Percentiles rank a stretch among this genome's conserved stretches.
These are phyloP conservation scores for Cladosporium sp. DNA, from an alignment of 2,329 filamentous ascomycete species.

Conservation along the genomic window DNA sequence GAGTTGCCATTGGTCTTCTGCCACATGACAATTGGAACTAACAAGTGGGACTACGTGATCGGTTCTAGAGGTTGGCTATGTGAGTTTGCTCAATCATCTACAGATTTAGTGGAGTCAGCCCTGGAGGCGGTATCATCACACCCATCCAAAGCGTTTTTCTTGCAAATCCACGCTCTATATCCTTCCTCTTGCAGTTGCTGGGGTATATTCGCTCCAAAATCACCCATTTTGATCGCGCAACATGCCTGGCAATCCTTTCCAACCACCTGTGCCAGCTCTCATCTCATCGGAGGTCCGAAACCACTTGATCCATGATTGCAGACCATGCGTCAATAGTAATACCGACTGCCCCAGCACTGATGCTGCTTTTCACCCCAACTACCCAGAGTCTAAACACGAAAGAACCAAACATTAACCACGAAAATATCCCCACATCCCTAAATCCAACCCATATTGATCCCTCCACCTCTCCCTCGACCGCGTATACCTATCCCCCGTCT, in stretches of 20 bases:
- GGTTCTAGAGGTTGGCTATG: background rate
- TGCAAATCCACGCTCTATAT: background rate
- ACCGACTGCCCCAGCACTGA: too few species aligned
- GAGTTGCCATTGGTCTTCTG: background rate
- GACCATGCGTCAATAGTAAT: too few species aligned
- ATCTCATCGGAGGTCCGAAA: too few species aligned
- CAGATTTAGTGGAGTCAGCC: background rate
- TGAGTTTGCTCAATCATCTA: background rate
- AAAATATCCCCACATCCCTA: too few species aligned
- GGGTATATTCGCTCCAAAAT: background rate
- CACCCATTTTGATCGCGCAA: background rate
- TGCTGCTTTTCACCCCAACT: too few species aligned
- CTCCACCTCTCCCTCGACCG: slow-evolving; percentile 7
- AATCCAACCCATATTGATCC: slow-evolving; percentile 5
- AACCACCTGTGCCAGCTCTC: too few species aligned
- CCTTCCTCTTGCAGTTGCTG: background rate
- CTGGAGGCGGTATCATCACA: background rate
- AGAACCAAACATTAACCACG: too few species aligned
- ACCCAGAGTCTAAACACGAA: too few species aligned
- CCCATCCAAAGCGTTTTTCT: background rate
- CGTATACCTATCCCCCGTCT: slow-evolving; percentile 8
- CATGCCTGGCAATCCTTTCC: too few species aligned
- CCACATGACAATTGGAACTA: too few species aligned
- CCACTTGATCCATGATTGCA: too few species aligned
- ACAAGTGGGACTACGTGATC: background rate